Evolutionary conservation across 2,329 filamentous ascomycete species (phyloP).

Genomic region (Cladobotryum mycophilum): DNA sequence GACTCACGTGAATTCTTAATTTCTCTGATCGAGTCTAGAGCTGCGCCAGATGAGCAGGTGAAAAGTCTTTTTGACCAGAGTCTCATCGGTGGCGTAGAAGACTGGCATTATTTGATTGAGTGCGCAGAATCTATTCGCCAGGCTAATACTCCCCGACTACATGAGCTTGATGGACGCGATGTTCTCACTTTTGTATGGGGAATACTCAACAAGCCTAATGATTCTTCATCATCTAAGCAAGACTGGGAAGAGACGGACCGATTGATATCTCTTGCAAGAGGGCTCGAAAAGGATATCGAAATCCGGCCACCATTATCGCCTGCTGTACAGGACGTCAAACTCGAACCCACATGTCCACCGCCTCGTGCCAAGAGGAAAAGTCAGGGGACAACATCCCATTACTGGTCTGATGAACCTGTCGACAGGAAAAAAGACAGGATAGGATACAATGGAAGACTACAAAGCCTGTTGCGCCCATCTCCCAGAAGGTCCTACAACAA

Average conservation of each 20-base stretch:
- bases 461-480: no score
- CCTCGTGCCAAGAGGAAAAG: constrained; percentile 3
- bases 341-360: background rate
- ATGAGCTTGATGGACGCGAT: constrained; percentile 27
- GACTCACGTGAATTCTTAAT: constrained; percentile 26
- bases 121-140: constrained; percentile 26
- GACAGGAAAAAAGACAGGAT: background rate
- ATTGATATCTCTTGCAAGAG: constrained; percentile 25
- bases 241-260: constrained; percentile 32
- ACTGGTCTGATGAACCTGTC: constrained; percentile 18
- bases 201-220: constrained; percentile 14
- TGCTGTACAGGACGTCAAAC: background rate
- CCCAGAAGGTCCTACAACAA: no score
- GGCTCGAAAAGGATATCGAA: constrained; percentile 20
- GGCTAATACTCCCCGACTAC: constrained; percentile 7
- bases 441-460: no score
- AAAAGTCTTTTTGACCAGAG: constrained; percentile 24
- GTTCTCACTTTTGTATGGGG: constrained; percentile 26
- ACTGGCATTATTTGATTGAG: constrained; percentile 29
- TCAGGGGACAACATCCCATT: constrained; percentile 20
- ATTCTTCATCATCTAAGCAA: constrained; percentile 6
- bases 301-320: constrained; percentile 11
- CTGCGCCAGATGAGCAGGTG: constrained; percentile 21
- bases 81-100: constrained; percentile 27
- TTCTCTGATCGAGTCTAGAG: constrained; percentile 22